Evolutionary conservation across 805 yeast genomes (phyloP).

Genomic region (Yamadazyma akitaensis): DNA sequence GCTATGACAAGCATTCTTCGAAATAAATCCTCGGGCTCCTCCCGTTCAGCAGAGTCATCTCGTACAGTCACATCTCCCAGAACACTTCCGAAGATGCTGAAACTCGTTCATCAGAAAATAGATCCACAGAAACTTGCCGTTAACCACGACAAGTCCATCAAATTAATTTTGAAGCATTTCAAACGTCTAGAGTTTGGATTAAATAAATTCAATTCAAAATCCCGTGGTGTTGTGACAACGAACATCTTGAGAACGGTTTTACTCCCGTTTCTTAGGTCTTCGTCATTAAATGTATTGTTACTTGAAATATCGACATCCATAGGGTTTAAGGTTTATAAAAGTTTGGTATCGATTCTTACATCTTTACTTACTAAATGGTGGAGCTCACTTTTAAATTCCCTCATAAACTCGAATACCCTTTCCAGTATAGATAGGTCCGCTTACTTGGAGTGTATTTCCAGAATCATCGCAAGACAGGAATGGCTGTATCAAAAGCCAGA

Average conservation of each 20-base stretch:
- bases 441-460: constrained; percentile 51
- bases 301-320: neutral
- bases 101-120: constrained; percentile 8
- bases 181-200: constrained; percentile 44
- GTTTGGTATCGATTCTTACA: constrained; percentile 30
- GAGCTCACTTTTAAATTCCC: constrained; percentile 39
- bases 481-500: constrained; percentile 33
- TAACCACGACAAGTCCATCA: constrained; percentile 12
- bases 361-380: constrained; percentile 50
- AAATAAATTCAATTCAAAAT: constrained; percentile 39
- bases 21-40: constrained; percentile 15
- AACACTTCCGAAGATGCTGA: neutral
- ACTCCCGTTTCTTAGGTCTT: constrained; percentile 40
- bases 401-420: constrained; percentile 22
- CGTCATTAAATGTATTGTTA: neutral
- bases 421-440: constrained; percentile 49
- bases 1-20: constrained; percentile 5
- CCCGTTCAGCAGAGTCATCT: constrained; percentile 8
- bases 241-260: constrained; percentile 47
- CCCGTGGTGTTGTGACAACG: constrained; percentile 35
- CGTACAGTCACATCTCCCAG: constrained; percentile 1
- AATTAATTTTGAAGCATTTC: constrained; percentile 21
- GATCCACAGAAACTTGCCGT: neutral
- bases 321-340: constrained; percentile 22
- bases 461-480: constrained; percentile 46